Base-by-base conservation (phyloP, 179 eudicot species). In the Nepenthes alata region DNA sequence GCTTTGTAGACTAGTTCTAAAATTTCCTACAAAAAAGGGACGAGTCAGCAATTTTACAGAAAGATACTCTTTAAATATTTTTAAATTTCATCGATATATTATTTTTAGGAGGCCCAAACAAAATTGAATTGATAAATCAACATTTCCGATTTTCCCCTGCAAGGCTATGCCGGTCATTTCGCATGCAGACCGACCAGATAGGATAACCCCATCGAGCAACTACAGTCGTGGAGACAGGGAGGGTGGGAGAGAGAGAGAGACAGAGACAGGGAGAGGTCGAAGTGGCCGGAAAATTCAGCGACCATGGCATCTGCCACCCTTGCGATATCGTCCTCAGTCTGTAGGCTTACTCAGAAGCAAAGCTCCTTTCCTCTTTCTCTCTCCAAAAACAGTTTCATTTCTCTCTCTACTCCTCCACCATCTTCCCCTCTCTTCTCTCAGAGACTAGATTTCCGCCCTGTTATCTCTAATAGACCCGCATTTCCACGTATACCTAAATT, bases 231-330 rank as follows among this genome's bases (percentile, higher is more conserved):
- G 6, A 41, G 8, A 4, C 5, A 0, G 45, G 8, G 45, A 41
- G 45, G 45, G 45, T 15, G 2, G 50, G 59, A 62, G 34, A 57
- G 13, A 37, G 39, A 50, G 25, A 16, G 41, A 38, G 25, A 38
- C 37, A 1, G 37, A 44, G 58, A 60, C 47, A 58, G 54, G 60
- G 5, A 4, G 0, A 4, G 45, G 45, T 59, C 38, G 38, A 55
- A 60, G 39, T 49, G 63, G 8, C 41, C 37, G 58, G 38, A 71
- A 54, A 25, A 25, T 25, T 25, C 25, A 25, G 25, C 25, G 25
- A 72, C 64, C 72, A 82, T 77, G 83, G 78, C 83, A 53, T 72
- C 77, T 9, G 15, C 69, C n/a, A 58, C 80, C 15, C 8, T 72
- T 37, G 15, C 48, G 5, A 9, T 58, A 16, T 45, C 70, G 2